Evolutionary conservation across 306 rosid species (phyloP), one percentile per base, ranked within the genome.

Genomic region (Lithocarpus polystachyus): DNA sequence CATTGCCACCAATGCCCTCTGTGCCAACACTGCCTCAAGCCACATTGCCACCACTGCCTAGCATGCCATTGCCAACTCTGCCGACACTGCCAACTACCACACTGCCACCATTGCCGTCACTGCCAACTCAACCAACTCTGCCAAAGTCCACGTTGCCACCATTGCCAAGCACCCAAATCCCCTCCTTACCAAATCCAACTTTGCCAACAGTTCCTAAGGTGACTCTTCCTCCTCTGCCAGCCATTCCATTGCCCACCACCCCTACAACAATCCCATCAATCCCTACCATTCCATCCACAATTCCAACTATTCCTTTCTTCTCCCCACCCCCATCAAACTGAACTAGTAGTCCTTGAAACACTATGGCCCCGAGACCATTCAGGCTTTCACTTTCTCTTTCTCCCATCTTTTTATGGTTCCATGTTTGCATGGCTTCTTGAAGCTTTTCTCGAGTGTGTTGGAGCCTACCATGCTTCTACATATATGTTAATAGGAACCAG

Each of bases 61-160:
- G 19, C 72, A 33, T 1, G 17, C 17, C 67, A 59, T 0, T 71
- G 11, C 73, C 73, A 11, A 7, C 31, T 48, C 77, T 28, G 12
- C 72, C 79, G 4, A 65, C 22, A 2, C 74, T 48, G 11, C 80
- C 80, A 6, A 67, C 62, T 61, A 35, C 56, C 23, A 67, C 45
- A 22, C 55, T 55, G 28, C 74, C 76, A 45, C 53, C 71, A 28
- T 26, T 71, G 19, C 69, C 81, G 3, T 19, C 33, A 67, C 29
- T 22, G n/a, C 75, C 48, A 19, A 35, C 61, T 31, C 2, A 65
- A 1, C 82, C 84, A 24, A 48, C 83, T 6, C 73, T 75, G 23
- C 79, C 83, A 78, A 65, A 71, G 24, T 15, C 82, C 72, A 45
- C 82, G 9, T 13, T 81, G 74, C 88, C 85, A 65, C 82, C 86